Conservation (phyloP, 129 eudicot genomes). For the Silybum marianum region DNA sequence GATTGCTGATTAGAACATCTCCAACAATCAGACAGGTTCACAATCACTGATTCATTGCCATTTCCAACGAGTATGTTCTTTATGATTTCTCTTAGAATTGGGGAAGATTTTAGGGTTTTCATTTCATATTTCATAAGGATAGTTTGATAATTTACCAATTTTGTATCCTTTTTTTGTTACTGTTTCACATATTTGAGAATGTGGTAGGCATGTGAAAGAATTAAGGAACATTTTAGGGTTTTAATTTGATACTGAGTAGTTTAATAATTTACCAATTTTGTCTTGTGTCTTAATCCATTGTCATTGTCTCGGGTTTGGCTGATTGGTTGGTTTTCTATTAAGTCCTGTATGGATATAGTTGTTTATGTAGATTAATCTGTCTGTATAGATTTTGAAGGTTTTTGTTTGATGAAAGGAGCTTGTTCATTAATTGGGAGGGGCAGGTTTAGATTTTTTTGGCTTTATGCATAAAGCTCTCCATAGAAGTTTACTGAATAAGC, state of each 20-base stretch:
- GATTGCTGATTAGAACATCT: slow-evolving; percentile 13
- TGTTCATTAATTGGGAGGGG: no score
- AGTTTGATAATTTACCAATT: neutral
- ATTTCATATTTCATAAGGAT: neutral
- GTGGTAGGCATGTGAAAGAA: neutral
- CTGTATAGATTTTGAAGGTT: no score
- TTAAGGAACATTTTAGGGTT: neutral
- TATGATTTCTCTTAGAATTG: neutral
- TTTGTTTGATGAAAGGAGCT: no score
- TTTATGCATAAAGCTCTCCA: no score
- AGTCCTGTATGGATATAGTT: no score
- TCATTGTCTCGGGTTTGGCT: no score
- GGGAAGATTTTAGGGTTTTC: neutral
- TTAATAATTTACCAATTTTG: neutral
- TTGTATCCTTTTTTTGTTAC: neutral
- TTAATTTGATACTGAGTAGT: neutral
- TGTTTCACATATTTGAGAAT: neutral
- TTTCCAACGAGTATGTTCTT: neutral
- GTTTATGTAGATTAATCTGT: no score
- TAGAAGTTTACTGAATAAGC: no score
- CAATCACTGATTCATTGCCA: neutral
- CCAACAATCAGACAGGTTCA: neutral
- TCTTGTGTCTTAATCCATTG: neutral
- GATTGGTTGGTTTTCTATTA: no score
- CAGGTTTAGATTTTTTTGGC: no score